Conservation (phyloP, 2,329 filamentous ascomycete species). For the Bisporella sp. region DNA sequence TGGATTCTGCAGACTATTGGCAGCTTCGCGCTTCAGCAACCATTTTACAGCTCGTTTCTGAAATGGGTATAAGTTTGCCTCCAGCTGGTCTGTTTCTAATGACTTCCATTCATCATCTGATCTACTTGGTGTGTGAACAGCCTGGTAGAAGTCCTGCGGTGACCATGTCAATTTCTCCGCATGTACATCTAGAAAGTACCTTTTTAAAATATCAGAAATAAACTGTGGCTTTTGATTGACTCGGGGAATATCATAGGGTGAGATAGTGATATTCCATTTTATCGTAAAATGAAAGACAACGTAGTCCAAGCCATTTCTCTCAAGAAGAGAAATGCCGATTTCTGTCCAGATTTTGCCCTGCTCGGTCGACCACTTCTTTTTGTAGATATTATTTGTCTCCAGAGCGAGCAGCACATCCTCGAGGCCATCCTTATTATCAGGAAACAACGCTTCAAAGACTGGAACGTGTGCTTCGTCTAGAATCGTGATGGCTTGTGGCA, state of each 20-base stretch:
- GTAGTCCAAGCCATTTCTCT: constrained; percentile 13
- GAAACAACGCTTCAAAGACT: constrained; percentile 14
- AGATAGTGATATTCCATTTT: constrained; percentile 25
- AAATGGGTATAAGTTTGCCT: constrained; percentile 59
- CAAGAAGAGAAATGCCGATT: constrained; percentile 15
- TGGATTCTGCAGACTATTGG: constrained; percentile 22
- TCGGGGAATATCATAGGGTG: constrained; percentile 13
- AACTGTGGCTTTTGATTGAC: constrained; percentile 6
- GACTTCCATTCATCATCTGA: constrained; percentile 29
- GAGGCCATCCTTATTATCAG: constrained; percentile 4
- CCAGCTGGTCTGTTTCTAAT: constrained; percentile 36
- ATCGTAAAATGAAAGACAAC: constrained; percentile 20
- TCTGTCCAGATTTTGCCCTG: constrained; percentile 24
- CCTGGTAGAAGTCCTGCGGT: constrained; percentile 60
- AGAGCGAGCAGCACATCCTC: constrained; percentile 20
- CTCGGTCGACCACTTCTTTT: constrained; percentile 13
- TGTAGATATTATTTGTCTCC: constrained; percentile 15
- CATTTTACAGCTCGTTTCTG: constrained; percentile 65
- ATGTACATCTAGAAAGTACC: constrained; percentile 22
- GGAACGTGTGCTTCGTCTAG: constrained; percentile 10
- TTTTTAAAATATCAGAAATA: too few species aligned
- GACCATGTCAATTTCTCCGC: constrained; percentile 29
- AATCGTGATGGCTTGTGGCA: constrained; percentile 16
- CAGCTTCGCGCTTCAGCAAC: constrained; percentile 61
- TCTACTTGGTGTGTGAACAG: constrained; percentile 53